These are phyloP conservation scores for Penicillium manginii DNA, from an alignment of 495 filamentous ascomycete species.

Conservation along the genomic window DNA sequence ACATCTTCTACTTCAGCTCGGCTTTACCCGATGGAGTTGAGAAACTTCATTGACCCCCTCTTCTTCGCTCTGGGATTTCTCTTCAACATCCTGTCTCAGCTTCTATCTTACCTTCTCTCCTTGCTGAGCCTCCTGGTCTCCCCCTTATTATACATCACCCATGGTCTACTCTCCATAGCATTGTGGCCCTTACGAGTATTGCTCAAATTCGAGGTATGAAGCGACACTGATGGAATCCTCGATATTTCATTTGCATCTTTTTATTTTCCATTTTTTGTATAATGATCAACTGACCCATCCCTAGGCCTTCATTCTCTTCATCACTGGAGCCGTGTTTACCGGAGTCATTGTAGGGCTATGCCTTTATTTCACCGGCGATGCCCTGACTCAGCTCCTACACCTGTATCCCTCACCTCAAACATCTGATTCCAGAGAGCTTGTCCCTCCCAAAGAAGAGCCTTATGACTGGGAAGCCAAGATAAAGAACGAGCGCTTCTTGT, in stretches of 20 bases:
- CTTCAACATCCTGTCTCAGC: conserved; percentile 41
- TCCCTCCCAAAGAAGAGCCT: conserved; percentile 17
- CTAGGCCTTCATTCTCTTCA: conserved; percentile 31
- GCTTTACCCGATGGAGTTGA: conserved; percentile 2
- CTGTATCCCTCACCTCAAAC: conserved; percentile 11
- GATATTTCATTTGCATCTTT: background rate
- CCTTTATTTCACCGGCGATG: conserved; percentile 20
- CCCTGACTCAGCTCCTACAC: conserved; percentile 22
- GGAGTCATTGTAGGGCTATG: conserved; percentile 25
- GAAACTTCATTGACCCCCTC: conserved; percentile 5
- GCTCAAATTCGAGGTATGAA: conserved; percentile 65
- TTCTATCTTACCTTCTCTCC: conserved; percentile 36
- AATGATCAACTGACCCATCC: background rate
- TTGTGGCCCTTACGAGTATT: conserved; percentile 51
- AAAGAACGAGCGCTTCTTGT: conserved; percentile 42
- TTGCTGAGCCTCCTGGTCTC: conserved; percentile 39
- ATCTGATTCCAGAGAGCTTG: conserved; percentile 10
- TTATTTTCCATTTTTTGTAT: background rate
- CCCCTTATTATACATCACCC: conserved; percentile 51
- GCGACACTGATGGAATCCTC: background rate
- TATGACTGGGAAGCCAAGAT: conserved; percentile 41
- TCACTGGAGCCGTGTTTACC: conserved; percentile 25
- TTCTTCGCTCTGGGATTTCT: conserved; percentile 8
- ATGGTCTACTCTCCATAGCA: conserved; percentile 36
- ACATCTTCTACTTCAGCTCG: background rate